Evolutionary conservation across 257 asterid species (phyloP).

Genomic region (Anisodus tanguticus): DNA sequence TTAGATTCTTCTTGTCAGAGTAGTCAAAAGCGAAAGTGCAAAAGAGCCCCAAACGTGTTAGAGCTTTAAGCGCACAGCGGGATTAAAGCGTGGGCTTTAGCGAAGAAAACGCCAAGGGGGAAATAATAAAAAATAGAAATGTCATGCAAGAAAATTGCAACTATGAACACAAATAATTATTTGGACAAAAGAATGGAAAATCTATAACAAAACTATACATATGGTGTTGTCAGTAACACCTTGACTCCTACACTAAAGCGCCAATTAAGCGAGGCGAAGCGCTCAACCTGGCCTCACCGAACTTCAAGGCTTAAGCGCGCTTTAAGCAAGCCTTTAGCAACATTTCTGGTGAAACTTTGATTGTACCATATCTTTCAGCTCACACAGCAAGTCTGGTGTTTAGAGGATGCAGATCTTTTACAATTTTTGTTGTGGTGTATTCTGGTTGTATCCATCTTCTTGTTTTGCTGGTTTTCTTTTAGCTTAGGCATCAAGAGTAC

Average conservation of each 20-base stretch:
- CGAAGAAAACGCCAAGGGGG: neutral
- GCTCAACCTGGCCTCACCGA: conserved; percentile 4
- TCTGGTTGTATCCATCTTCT: conserved; percentile 23
- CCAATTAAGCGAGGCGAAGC: neutral
- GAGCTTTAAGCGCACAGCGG: neutral
- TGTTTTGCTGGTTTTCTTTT: neutral
- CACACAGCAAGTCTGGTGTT: neutral
- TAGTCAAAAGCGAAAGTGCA: neutral
- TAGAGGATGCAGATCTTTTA: neutral
- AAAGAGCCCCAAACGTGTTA: neutral
- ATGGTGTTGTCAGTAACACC: neutral
- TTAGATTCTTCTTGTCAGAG: conserved; percentile 1
- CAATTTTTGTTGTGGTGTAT: conserved; percentile 17
- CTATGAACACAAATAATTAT: neutral
- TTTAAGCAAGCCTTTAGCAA: neutral
- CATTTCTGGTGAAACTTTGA: neutral
- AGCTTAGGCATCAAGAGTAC: conserved; percentile 10
- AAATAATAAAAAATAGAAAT: neutral
- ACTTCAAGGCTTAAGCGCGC: neutral
- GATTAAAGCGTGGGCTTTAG: neutral
- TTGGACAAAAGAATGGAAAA: neutral
- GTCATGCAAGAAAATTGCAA: neutral
- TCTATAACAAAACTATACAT: neutral
- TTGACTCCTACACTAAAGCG: neutral
- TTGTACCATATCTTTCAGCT: conserved; percentile 2